These are phyloP conservation scores for Phanerochaete sordida DNA, from an alignment of 768 basidiomycete genomes.

Conservation along the genomic window DNA sequence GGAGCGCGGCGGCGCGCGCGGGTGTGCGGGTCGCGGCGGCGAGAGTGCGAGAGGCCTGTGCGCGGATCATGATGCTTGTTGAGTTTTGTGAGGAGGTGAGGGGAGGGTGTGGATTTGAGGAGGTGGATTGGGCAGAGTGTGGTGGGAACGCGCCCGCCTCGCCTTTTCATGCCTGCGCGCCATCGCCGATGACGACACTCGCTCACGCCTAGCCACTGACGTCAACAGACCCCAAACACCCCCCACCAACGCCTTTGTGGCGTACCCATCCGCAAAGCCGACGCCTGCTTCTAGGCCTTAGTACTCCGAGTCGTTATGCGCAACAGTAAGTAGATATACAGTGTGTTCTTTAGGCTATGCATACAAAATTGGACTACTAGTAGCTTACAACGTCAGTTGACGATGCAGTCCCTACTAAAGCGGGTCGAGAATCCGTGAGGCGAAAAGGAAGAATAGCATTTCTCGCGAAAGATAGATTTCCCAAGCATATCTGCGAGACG, in stretches of 20 bases:
- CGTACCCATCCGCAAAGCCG: neutral
- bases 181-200: constrained; percentile 6
- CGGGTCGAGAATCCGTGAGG: no score
- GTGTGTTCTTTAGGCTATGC: no score
- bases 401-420: no score
- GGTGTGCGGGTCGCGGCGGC: constrained; percentile 8
- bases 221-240: constrained; percentile 4
- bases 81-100: neutral
- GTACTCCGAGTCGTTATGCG: neutral
- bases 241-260: neutral
- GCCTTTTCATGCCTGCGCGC: neutral
- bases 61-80: constrained; percentile 18
- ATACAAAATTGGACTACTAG: no score
- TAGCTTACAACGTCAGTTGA: no score
- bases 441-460: no score
- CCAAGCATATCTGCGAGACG: no score
- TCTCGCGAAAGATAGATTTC: no score
- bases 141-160: constrained; percentile 1
- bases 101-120: neutral
- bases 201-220: constrained; percentile 1
- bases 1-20: constrained; percentile 10
- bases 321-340: no score
- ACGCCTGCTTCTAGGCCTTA: neutral
- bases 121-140: neutral
- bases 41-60: constrained; percentile 19